phyloP scores from a whole-genome alignment of 2,329 filamentous ascomycete species.

The Fusarium armeniacum region DNA sequence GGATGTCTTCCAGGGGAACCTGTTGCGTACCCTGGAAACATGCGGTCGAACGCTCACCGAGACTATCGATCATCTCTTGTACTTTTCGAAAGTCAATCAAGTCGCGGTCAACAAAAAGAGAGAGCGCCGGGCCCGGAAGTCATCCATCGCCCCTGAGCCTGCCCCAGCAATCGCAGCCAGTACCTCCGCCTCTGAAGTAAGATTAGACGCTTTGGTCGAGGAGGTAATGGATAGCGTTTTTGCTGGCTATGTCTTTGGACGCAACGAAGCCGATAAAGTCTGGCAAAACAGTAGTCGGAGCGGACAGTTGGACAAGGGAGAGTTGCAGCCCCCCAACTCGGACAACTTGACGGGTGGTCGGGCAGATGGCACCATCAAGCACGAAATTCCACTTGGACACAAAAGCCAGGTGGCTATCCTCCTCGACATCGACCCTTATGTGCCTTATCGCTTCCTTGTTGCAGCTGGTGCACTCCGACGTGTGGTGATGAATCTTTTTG shows the following conservation, averaged over 20 bases:
- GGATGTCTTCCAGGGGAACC: conserved; percentile 61
- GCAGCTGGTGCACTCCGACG: conserved; percentile 66
- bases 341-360: conserved; percentile 4
- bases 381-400: conserved; percentile 30
- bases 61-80: conserved; percentile 66
- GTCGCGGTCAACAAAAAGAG: conserved; percentile 41
- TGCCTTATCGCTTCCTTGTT: conserved; percentile 66
- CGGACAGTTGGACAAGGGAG: background rate
- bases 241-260: conserved; percentile 39
- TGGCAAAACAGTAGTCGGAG: conserved; percentile 25
- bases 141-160: conserved; percentile 20
- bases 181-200: conserved; percentile 18
- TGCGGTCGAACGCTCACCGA: conserved; percentile 66
- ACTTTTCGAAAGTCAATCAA: conserved; percentile 68
- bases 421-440: conserved; percentile 58
- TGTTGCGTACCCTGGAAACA: conserved; percentile 64
- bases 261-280: conserved; percentile 31
- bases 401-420: conserved; percentile 50
- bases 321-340: background rate
- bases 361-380: conserved; percentile 2
- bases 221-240: conserved; percentile 47
- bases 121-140: conserved; percentile 25
- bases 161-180: conserved; percentile 5
- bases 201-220: conserved; percentile 39
- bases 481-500: conserved; percentile 73